Evolutionary conservation across 495 filamentous ascomycete genomes (phyloP).

Genomic region (Xylaria nigripes): DNA sequence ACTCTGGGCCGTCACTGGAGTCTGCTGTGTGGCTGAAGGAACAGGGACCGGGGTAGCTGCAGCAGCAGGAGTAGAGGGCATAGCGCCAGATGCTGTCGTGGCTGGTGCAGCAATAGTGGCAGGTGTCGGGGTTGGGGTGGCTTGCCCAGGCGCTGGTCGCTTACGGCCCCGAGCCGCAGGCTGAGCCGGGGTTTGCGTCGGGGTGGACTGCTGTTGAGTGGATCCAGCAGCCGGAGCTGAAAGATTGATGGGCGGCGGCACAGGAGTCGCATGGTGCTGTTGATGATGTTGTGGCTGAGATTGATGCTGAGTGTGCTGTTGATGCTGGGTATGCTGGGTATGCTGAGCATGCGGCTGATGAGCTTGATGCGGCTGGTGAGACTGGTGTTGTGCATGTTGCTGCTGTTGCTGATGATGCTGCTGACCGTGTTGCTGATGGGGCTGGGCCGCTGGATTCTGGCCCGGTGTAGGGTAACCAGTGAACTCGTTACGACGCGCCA

Average conservation of each 20-base stretch:
- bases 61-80: conserved; percentile 21
- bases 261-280: conserved; percentile 33
- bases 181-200: conserved; percentile 30
- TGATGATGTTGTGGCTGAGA: conserved; percentile 23
- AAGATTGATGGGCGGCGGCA: conserved; percentile 34
- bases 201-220: conserved; percentile 34
- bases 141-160: conserved; percentile 13
- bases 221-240: conserved; percentile 23
- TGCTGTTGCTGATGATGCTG: conserved; percentile 23
- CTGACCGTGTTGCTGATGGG: conserved; percentile 22
- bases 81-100: conserved; percentile 15
- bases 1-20: conserved; percentile 26
- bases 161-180: conserved; percentile 20
- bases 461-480: conserved; percentile 19
- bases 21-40: conserved; percentile 26
- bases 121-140: conserved; percentile 15
- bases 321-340: conserved; percentile 17
- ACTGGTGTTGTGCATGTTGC: conserved; percentile 21
- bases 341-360: conserved; percentile 29
- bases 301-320: conserved; percentile 15
- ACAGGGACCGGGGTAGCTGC: conserved; percentile 21
- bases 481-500: conserved; percentile 37
- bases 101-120: conserved; percentile 16
- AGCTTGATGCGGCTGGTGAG: conserved; percentile 23
- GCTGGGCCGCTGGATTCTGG: conserved; percentile 23